phyloP scores from a whole-genome alignment of 2,329 filamentous ascomycete species.

The Monosporascus sp. region DNA sequence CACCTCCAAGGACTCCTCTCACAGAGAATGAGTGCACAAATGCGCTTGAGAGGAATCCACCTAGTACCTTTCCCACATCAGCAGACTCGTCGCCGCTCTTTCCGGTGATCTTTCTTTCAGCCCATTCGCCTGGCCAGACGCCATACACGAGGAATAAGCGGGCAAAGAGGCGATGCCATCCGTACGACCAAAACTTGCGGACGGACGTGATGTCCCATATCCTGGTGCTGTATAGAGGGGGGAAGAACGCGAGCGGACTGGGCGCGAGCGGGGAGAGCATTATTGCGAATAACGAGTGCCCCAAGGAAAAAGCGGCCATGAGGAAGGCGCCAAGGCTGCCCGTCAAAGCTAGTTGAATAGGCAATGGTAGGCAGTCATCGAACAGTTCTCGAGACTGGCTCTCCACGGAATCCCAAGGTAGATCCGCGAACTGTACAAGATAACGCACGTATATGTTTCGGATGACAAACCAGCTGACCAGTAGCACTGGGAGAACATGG shows the following conservation, averaged over 20 bases:
- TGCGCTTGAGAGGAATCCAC: conserved; percentile 34
- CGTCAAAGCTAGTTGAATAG: conserved; percentile 30
- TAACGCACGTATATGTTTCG: conserved; percentile 24
- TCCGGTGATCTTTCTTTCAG: conserved; percentile 31
- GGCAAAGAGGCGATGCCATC: conserved; percentile 38
- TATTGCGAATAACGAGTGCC: conserved; percentile 35
- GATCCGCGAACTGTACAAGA: conserved; percentile 1
- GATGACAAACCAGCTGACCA: conserved; percentile 28
- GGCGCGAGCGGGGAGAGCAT: conserved; percentile 32
- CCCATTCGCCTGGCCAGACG: conserved; percentile 38
- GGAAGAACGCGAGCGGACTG: conserved; percentile 35
- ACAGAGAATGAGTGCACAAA: conserved; percentile 36
- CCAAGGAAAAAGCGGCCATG: conserved; percentile 36
- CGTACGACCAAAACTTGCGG: conserved; percentile 36
- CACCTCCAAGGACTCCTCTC: conserved; percentile 31
- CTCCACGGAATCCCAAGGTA: conserved; percentile 7
- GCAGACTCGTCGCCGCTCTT: conserved; percentile 28
- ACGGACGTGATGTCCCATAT: conserved; percentile 35
- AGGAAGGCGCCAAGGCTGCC: conserved; percentile 35
- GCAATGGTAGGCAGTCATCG: conserved; percentile 25
- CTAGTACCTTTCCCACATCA: conserved; percentile 37
- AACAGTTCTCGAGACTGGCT: conserved; percentile 20
- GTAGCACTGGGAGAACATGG: conserved; percentile 31
- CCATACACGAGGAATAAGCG: conserved; percentile 38
- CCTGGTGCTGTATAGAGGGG: conserved; percentile 35